Conservation (phyloP, 805 yeast genomes). For the Candida boidinii region DNA sequence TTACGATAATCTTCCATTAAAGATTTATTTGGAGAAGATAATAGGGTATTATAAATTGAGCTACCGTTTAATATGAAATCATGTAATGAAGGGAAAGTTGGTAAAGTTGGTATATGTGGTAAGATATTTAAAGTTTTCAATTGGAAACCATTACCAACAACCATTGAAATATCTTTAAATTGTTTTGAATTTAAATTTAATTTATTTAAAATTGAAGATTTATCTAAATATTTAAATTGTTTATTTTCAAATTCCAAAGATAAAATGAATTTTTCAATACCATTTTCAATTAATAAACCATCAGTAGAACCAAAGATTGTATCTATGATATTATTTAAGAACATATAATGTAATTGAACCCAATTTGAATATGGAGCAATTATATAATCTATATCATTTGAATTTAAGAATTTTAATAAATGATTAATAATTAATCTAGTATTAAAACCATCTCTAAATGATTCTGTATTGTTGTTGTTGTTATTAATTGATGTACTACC, state of each 20-base stretch:
- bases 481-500: too few relatives aligned
- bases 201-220: constrained; percentile 47
- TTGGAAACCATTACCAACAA: constrained; percentile 73
- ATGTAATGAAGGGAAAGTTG: constrained; percentile 20
- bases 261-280: constrained; percentile 62
- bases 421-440: constrained; percentile 46
- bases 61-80: constrained; percentile 30
- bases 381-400: constrained; percentile 50
- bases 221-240: constrained; percentile 63
- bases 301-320: constrained; percentile 84
- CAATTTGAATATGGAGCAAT: constrained; percentile 80
- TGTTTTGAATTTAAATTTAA: constrained; percentile 55
- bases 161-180: constrained; percentile 65
- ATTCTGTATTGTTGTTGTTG: constrained; percentile 15
- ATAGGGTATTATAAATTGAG: constrained; percentile 38
- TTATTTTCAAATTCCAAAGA: constrained; percentile 59
- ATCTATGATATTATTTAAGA: constrained; percentile 49
- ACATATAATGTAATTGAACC: constrained; percentile 69
- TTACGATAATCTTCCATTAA: constrained; percentile 47
- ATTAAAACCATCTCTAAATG: constrained; percentile 38
- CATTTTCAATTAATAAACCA: constrained; percentile 45
- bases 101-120: constrained; percentile 26
- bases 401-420: constrained; percentile 48
- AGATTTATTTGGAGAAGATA: constrained; percentile 32
- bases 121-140: constrained; percentile 50